Evolutionary conservation across 305 asterid genomes (phyloP), one percentile per base, ranked within the genome.

Genomic region (Fraxinus sp.): DNA sequence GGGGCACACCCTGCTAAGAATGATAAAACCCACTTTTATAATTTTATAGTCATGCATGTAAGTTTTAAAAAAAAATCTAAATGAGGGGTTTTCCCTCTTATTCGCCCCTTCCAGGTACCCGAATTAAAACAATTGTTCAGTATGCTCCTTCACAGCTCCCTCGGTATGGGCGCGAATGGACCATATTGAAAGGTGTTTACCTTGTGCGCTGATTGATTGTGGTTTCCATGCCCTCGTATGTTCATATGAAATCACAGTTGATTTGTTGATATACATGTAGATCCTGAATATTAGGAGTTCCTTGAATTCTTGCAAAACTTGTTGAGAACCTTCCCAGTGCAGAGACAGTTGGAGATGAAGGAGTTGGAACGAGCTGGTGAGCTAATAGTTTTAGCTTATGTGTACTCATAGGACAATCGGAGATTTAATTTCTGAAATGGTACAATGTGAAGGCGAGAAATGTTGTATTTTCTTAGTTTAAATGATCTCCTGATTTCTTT

Each of bases 81-180:
- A 33, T 33, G 5, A 3, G 36, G 3, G 5, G 36, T 33, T 33
- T 33, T 3, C 36, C 36, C 5, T 33, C 36, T 43, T 46, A 49
- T 85, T 62, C 76, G n/a, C 62, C 28, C 84, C 26, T 81, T 75
- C 80, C 89, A 95, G 98, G 98, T 82, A 89, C 98, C 84, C 97
- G 92, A 80, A 89, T 90, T 86, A 91, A 89, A 90, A 86, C 92
- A 79, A 80, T 90, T 79, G 97, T 93, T 39, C 97, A 92, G 89
- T 93, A 90, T 87, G 96, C 96, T 80, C 98, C 97, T 84, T 95
- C 96, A 75, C 98, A 95, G 82, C 93, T 26, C 28, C 28, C 28
- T 26, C 28, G 28, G 28, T 26, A 92, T 84, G 96, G 96, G 1
- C 95, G 98, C 7, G 97, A 93, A 87, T 97, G 98, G 80, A 84